Evolutionary conservation across 2,329 filamentous ascomycete genomes (phyloP), one percentile per base, ranked within the genome.

Genomic region (Neonectria magnoliae): DNA sequence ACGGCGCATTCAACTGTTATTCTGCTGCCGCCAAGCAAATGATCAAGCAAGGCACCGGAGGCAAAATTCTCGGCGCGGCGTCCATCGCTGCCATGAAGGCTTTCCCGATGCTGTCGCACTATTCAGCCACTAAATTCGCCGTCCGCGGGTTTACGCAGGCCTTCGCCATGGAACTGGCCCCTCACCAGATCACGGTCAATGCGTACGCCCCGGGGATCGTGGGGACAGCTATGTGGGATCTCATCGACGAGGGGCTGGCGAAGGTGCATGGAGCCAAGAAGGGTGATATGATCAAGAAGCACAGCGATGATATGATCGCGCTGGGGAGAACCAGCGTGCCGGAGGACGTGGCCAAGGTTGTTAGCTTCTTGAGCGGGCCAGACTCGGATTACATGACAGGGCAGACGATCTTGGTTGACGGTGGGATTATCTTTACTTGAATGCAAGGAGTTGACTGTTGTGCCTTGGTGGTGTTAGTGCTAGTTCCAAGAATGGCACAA

Each of bases 151-250:
- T 92, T 55, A 90, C 87, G 1, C 88, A 91, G 75, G 86, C 84
- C 0, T 90, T 90, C 67, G 89, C 90, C 1, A 87, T 90, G 83
- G 89, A 90, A 66, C 81, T 91, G 77, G 89, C 89, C 0, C 76
- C 79, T 51, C 84, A 91, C 73, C 81, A 87, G 62, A 91, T 92
- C 74, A 91, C 87, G 0, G 88, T 86, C 20, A 92, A 92, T 68
- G 84, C 85, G 0, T 91, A 91, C 70, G 89, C 88, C 0, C 90
- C 90, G 0, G 90, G 90, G 0, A 90, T 92, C 52, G 88, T 92
- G 0, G 88, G 85, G 0, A 91, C 88, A 0, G 80, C 82, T 0
- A 91, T 91, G 89, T 92, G 89, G 89, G 89, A 91, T 50, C 73
- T 87, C 2, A 91, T 92, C 58, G 90, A 91, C 65, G 84, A 87